Percentiles rank a stretch among this genome's conserved stretches.
phyloP scores from a whole-genome alignment of 345 rosid species.

The Abelmoschus esculentus region DNA sequence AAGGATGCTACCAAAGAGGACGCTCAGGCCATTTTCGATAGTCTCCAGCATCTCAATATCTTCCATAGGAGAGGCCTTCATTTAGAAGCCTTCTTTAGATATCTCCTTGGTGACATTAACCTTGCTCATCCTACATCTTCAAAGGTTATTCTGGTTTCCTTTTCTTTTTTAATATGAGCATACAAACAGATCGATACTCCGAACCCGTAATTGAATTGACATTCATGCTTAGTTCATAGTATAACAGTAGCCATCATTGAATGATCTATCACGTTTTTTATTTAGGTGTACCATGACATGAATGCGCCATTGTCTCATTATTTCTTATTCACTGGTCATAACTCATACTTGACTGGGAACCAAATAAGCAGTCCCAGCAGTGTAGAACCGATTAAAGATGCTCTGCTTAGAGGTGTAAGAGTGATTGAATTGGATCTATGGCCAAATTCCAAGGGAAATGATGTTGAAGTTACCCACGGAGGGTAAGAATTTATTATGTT shows the following conservation, averaged over 20 bases:
- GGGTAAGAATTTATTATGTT: no score
- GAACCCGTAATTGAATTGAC: background rate
- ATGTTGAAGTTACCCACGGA: no score
- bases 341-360: constrained; percentile 82
- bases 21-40: constrained; percentile 41
- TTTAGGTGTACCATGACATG: constrained; percentile 72
- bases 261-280: background rate
- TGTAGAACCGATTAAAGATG: constrained; percentile 44
- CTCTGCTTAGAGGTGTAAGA: constrained; percentile 11
- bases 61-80: constrained; percentile 41
- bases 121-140: constrained; percentile 19
- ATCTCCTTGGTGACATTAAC: constrained; percentile 46
- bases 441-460: no score
- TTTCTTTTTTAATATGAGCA: background rate
- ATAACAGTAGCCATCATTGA: background rate
- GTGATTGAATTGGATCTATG: no score
- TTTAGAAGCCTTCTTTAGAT: constrained; percentile 45
- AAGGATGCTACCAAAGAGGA: constrained; percentile 27
- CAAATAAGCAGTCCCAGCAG: constrained; percentile 61
- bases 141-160: constrained; percentile 17
- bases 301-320: constrained; percentile 63
- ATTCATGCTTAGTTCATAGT: background rate
- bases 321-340: constrained; percentile 75
- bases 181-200: no score
- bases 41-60: constrained; percentile 42